Base-by-base conservation (phyloP, 2,329 filamentous ascomycete species). In the Hypoxylon sp. region DNA sequence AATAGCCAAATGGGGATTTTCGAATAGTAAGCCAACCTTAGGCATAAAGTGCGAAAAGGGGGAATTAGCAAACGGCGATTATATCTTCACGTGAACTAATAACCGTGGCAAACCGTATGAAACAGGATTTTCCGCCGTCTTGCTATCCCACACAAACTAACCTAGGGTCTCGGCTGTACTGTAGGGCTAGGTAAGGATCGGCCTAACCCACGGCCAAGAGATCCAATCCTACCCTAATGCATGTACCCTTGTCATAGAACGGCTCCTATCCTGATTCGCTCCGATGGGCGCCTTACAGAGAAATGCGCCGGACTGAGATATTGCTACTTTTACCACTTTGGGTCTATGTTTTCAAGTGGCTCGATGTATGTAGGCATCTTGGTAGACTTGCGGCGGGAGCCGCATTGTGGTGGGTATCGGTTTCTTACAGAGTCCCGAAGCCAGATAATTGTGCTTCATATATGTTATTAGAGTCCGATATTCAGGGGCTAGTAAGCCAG, bases 151-250 rank as follows among this genome's bases (percentile, higher is more conserved):
- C 30, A 32, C 10, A n/a, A 39, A 6, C 37, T 6, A n/a, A 39
- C 4, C 37, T 6, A 17, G 37, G 37, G 37, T 34, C 22, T 28
- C 24, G 13, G 22, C 24, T 28, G 26, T 48, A 48, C 24, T 28
- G 26, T 48, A 48, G 24, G 44, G 44, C 44, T 48, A 24, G 30
- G 34, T 48, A 24, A 48, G 34, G 24, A 46, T 46, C 24, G 17
- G 8, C 44, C 7, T 17, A n/a, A 48, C 28, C 24, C 5, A 30
- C 13, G 8, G 44, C 44, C 44, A 48, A 48, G 44, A 48, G 44
- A 17, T 48, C 15, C 8, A 30, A 48, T 48, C 24, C 43, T 15
- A 46, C 43, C 15, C 32, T 34, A 34, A 34, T 34, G 32, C 32
- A 15, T 34, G 32, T 34, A 34, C 13, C 32, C 32, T 34, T 34